Percentiles rank a stretch among this genome's conserved stretches.
These are phyloP conservation scores for Liriodendron chinense DNA, from an alignment of 164 flowering plant genomes.

Conservation along the genomic window DNA sequence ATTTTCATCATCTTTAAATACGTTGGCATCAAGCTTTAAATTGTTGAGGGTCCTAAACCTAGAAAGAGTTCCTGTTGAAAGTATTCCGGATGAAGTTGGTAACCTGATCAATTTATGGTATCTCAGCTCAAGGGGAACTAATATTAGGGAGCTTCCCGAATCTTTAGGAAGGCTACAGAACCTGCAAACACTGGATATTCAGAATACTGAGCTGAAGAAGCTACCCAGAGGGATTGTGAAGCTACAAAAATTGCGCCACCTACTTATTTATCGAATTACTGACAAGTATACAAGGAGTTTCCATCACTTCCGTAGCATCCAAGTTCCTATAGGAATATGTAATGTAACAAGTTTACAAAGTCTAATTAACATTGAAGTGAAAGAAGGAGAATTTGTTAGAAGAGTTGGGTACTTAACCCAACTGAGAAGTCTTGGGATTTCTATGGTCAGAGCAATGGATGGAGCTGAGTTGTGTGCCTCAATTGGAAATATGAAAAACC, in stretches of 20 bases:
- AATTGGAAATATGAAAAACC: constrained; percentile 7
- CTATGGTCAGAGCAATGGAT: neutral
- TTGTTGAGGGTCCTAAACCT: constrained; percentile 38
- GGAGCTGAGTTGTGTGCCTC: constrained; percentile 4
- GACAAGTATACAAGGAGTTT: constrained; percentile 6
- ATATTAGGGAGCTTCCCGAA: constrained; percentile 34
- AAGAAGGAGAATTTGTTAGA: constrained; percentile 18
- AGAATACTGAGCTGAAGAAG: constrained; percentile 25
- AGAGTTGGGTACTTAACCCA: constrained; percentile 13
- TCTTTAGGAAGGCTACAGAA: constrained; percentile 34
- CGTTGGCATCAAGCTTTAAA: too few relatives aligned
- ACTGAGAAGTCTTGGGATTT: constrained; percentile 5
- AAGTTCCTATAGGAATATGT: constrained; percentile 29
- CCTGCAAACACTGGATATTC: constrained; percentile 37
- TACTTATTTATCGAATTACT: constrained; percentile 11
- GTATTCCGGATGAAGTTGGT: constrained; percentile 21
- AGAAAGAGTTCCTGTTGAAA: constrained; percentile 22
- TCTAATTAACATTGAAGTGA: constrained; percentile 26
- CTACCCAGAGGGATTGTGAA: constrained; percentile 29
- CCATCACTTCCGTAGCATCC: constrained; percentile 5
- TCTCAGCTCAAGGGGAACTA: constrained; percentile 30
- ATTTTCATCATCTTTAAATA: constrained; percentile 24
- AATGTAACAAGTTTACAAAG: constrained; percentile 25
- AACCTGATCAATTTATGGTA: constrained; percentile 32
- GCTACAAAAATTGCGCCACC: constrained; percentile 32